A percentile compares a stretch with the other conserved stretches of the same genome.
These are phyloP conservation scores for Pugionium cornutum DNA, from an alignment of 345 rosid genomes.

Conservation along the genomic window DNA sequence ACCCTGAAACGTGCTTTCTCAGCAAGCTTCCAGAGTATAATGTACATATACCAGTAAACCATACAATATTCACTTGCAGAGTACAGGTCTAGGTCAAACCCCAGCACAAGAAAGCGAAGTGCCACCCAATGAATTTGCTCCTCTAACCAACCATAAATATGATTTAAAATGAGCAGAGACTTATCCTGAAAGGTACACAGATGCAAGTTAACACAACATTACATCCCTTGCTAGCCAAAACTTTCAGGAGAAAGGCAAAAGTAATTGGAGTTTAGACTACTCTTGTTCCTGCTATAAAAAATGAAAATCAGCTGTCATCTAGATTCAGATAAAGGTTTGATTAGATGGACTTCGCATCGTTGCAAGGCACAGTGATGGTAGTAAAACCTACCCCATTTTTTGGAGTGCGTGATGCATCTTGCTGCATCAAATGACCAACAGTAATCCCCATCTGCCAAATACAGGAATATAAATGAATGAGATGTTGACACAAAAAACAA, in stretches of 20 bases:
- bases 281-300: conserved; percentile 13
- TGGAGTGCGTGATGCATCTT: conserved; percentile 49
- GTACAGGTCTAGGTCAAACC: conserved; percentile 94
- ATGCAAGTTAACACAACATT: conserved; percentile 18
- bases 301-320: conserved; percentile 11
- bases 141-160: conserved; percentile 81
- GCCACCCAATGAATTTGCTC: conserved; percentile 98
- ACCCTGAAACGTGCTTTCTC: conserved; percentile 76
- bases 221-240: background rate
- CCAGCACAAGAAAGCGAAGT: conserved; percentile 76
- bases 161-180: conserved; percentile 50
- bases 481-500: conserved; percentile 24
- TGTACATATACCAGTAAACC: conserved; percentile 92
- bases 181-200: conserved; percentile 58
- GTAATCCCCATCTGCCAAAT: conserved; percentile 72
- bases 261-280: conserved; percentile 9
- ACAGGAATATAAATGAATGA: conserved; percentile 19
- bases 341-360: conserved; percentile 22
- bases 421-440: conserved; percentile 63
- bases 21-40: conserved; percentile 69
- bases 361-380: conserved; percentile 31
- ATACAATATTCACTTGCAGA: conserved; percentile 84
- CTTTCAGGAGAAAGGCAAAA: conserved; percentile 1
- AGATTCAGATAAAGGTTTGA: conserved; percentile 15
- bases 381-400: conserved; percentile 60